These are phyloP conservation scores for Tylopilus orsonianus DNA, from an alignment of 1,284 basidiomycete genomes.

Conservation along the genomic window DNA sequence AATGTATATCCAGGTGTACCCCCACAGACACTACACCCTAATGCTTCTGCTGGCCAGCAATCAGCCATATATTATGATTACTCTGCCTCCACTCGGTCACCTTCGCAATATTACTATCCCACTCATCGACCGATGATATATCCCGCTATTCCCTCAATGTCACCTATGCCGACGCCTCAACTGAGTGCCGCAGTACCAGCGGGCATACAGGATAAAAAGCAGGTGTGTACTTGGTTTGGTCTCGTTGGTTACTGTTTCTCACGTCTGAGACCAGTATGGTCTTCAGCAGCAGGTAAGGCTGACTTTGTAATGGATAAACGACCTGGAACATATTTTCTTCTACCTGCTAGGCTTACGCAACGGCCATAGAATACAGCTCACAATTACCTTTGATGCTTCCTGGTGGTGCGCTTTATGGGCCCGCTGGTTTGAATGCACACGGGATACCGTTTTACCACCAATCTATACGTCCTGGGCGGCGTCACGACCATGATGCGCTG, in stretches of 20 bases:
- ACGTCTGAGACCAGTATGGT: conserved; percentile 41
- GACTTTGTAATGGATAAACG: conserved; percentile 36
- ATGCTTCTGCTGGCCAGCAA: conserved; percentile 47
- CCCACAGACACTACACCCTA: conserved; percentile 46
- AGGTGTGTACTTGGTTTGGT: conserved; percentile 41
- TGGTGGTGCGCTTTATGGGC: conserved; percentile 43
- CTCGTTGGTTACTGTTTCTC: conserved; percentile 8
- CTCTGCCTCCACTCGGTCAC: conserved; percentile 43
- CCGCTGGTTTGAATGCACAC: conserved; percentile 30
- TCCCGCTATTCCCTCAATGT: conserved; percentile 47
- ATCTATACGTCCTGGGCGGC: conserved; percentile 41
- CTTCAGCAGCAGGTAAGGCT: conserved; percentile 48
- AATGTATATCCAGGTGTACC: conserved; percentile 49
- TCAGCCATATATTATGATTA: conserved; percentile 63
- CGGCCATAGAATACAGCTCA: conserved; percentile 46
- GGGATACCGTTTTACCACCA: conserved; percentile 42
- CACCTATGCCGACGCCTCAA: conserved; percentile 53
- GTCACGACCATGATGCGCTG: conserved; percentile 38
- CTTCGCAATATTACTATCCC: conserved; percentile 64
- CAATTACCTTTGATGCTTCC: conserved; percentile 50
- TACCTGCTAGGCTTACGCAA: conserved; percentile 43
- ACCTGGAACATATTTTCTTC: conserved; percentile 43
- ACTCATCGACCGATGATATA: conserved; percentile 59
- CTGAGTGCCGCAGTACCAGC: conserved; percentile 42
- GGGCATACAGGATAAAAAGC: conserved; percentile 57